These are phyloP conservation scores for Nicotiana benthamiana DNA, from an alignment of 257 asterid species.

Conservation along the genomic window DNA sequence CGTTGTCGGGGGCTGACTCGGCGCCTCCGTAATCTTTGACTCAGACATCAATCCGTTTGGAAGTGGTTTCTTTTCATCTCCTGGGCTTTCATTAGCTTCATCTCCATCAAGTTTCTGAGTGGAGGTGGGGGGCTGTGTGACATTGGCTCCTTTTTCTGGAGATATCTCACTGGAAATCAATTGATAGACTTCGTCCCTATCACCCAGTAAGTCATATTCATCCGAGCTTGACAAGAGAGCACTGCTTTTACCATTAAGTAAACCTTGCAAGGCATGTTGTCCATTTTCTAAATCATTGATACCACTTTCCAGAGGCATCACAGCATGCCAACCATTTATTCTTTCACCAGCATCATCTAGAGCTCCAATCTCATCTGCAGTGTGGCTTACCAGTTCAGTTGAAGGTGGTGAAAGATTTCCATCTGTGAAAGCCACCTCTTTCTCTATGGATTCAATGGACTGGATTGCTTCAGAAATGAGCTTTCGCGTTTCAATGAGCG, in stretches of 20 bases:
- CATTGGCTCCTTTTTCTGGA: constrained; percentile 11
- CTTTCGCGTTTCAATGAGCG: constrained; percentile 61
- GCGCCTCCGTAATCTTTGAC: constrained; percentile 8
- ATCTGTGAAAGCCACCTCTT: constrained; percentile 20
- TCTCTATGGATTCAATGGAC: constrained; percentile 46
- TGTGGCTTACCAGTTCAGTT: neutral
- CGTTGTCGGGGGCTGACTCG: constrained; percentile 2
- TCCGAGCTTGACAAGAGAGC: constrained; percentile 12
- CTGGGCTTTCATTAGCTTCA: neutral
- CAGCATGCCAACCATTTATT: constrained; percentile 47
- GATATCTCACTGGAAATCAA: constrained; percentile 21
- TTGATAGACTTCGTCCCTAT: constrained; percentile 16
- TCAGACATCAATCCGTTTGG: constrained; percentile 19
- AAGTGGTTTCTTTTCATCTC: constrained; percentile 18
- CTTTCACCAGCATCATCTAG: constrained; percentile 9
- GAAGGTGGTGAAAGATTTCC: constrained; percentile 19
- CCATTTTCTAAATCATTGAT: constrained; percentile 17
- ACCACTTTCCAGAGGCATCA: constrained; percentile 9
- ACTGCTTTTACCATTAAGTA: constrained; percentile 21
- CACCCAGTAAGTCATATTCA: constrained; percentile 12
- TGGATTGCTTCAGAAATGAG: constrained; percentile 69
- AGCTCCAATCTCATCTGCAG: constrained; percentile 13
- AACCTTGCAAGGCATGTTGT: constrained; percentile 22
- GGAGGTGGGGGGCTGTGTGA: constrained; percentile 10
- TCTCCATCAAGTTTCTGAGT: constrained; percentile 13